Percentiles rank a stretch among this genome's conserved stretches.
Evolutionary conservation across 805 yeast genomes (phyloP).

Genomic region (Blastobotrys chiropterorum): DNA sequence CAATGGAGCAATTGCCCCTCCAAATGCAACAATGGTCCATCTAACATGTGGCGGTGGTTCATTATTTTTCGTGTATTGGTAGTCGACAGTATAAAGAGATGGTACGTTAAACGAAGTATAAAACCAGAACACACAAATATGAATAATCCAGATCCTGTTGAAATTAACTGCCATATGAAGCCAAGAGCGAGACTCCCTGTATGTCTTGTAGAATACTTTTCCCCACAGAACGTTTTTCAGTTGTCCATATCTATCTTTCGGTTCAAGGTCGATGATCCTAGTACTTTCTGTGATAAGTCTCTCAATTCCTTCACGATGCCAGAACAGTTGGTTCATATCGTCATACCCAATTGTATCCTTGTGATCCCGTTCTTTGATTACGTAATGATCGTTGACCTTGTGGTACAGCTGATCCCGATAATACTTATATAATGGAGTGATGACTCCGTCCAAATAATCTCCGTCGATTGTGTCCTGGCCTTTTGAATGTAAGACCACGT

Average conservation of each 20-base stretch:
- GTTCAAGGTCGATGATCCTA: constrained; percentile 82
- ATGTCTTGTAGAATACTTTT: constrained; percentile 90
- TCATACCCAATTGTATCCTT: constrained; percentile 69
- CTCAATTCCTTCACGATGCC: constrained; percentile 99
- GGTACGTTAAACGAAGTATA: constrained; percentile 91
- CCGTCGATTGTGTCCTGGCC: constrained; percentile 39
- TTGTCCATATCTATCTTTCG: constrained; percentile 80
- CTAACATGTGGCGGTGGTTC: constrained; percentile 84
- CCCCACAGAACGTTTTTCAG: constrained; percentile 92
- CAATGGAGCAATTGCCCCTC: constrained; percentile 78
- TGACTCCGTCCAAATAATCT: constrained; percentile 83
- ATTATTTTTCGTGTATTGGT: constrained; percentile 74
- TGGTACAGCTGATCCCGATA: constrained; percentile 65
- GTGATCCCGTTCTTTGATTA: constrained; percentile 66
- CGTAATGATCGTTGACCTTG: constrained; percentile 46
- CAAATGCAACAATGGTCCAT: constrained; percentile 91
- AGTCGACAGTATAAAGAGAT: constrained; percentile 79
- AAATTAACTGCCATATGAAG: constrained; percentile 90
- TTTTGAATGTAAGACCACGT: constrained; percentile 40
- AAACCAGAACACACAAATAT: constrained; percentile 88
- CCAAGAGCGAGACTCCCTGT: constrained; percentile 96
- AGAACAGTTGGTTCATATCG: constrained; percentile 96
- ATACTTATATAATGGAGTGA: constrained; percentile 78
- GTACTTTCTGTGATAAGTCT: constrained; percentile 74
- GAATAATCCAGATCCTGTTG: constrained; percentile 97